Evolutionary conservation across 2,329 filamentous ascomycete species (phyloP), one percentile per base, ranked within the genome.

Genomic region (Alternaria angustiovoidea): DNA sequence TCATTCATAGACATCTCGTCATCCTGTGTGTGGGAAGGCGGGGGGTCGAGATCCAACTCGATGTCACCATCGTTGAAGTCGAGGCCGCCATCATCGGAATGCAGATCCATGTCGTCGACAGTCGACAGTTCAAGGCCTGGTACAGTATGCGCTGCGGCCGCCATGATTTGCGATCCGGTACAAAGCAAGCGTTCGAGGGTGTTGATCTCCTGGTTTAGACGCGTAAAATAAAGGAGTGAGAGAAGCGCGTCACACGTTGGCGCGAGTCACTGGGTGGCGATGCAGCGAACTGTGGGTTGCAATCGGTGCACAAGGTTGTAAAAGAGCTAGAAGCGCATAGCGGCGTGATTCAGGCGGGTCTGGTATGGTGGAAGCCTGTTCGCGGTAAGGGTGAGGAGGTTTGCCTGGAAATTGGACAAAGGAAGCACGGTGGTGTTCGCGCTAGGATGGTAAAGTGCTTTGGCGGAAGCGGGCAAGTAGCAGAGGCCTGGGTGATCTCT

Each of bases 1-100:
- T 89, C 88, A 66, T 87, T 83, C 49, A 87, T 80, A 54, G 87
- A 86, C 59, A 82, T 85, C 60, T 89, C 82, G 62, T 89, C 82
- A 26, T 76, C 74, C 30, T 68, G 57, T 5, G 46, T 16, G 8
- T 61, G 44, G 9, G 59, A 51, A 14, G 63, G 66, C 53, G 67
- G 65, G 30, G 70, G 65, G 12, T 73, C 75, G 78, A 61, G 84
- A 65, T 88, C 86, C 61, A 89, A 81, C 65, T 89, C 87, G 61
- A 89, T 87, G 59, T 87, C 85, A 55, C 86, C 84, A 56, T 87
- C 84, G 52, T 80, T 81, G 54, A 85, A 82, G 43, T 74, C 75
- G 47, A 79, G 67, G 38, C 26, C 54, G 36, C 76, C 81, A 57
- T 76, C 70, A 24, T 83, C 81, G 42, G 84, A 80, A 69, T 85